These are phyloP conservation scores for Arachis hypogaea DNA, from an alignment of 306 rosid genomes.

Conservation along the genomic window DNA sequence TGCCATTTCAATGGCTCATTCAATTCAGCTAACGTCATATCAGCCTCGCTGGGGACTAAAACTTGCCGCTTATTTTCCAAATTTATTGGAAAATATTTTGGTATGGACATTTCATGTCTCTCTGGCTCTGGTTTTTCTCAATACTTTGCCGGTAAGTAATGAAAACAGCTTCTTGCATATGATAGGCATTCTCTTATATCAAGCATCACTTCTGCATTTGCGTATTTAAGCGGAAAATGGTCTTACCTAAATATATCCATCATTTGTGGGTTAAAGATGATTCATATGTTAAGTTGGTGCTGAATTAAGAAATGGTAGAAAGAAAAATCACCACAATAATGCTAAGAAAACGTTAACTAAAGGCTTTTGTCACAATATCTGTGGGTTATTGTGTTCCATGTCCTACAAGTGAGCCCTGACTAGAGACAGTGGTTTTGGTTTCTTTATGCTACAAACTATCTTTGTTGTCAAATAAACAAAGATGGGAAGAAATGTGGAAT, in stretches of 20 bases:
- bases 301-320: neutral
- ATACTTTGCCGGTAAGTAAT: conserved; percentile 78
- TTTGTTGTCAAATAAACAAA: conserved; percentile 32
- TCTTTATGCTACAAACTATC: conserved; percentile 5
- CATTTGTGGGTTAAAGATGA: conserved; percentile 18
- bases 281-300: neutral
- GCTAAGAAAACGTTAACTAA: neutral
- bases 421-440: conserved; percentile 32
- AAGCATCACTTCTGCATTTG: neutral
- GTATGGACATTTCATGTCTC: conserved; percentile 81
- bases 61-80: conserved; percentile 59
- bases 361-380: neutral
- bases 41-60: conserved; percentile 69
- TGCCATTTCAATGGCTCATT: conserved; percentile 69
- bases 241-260: neutral
- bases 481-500: conserved; percentile 11
- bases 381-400: neutral
- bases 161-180: conserved; percentile 39
- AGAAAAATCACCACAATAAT: conserved; percentile 11
- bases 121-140: conserved; percentile 83
- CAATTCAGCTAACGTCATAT: conserved; percentile 70
- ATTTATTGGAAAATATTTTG: conserved; percentile 64
- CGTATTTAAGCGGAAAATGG: conserved; percentile 1
- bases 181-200: conserved; percentile 21
- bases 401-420: neutral